Conservation (phyloP, 2,329 filamentous ascomycete species). For the Colletotrichum tabaci region DNA sequence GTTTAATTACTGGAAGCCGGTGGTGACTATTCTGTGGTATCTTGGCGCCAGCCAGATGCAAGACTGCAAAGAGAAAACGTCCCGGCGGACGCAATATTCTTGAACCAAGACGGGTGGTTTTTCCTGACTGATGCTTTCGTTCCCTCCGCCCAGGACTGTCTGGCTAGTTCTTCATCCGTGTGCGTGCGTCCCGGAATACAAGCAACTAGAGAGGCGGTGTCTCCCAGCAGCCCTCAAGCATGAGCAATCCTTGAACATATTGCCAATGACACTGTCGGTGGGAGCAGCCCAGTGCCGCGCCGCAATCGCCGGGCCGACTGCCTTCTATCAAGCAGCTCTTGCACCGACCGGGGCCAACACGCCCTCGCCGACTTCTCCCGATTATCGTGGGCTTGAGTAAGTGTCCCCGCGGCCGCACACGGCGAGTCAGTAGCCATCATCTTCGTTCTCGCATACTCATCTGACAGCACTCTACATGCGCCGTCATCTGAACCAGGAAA, state of each 20-base stretch:
- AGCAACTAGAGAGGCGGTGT: neutral
- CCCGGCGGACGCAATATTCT: too few species aligned
- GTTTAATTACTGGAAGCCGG: neutral
- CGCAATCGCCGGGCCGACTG: conserved; percentile 4
- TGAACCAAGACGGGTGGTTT: neutral
- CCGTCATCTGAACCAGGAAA: conserved; percentile 17
- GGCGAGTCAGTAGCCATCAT: conserved; percentile 37
- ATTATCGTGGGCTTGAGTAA: conserved; percentile 18
- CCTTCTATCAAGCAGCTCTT: conserved; percentile 1
- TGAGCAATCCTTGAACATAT: neutral
- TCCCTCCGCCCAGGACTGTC: neutral
- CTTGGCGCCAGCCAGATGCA: neutral
- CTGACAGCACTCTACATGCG: conserved; percentile 33
- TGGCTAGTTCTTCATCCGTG: neutral
- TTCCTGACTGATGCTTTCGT: neutral
- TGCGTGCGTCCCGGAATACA: neutral
- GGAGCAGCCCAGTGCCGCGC: conserved; percentile 5
- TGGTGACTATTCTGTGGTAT: neutral
- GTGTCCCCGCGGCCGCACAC: neutral
- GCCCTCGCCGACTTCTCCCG: neutral
- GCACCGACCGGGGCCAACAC: neutral
- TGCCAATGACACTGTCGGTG: neutral
- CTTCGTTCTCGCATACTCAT: conserved; percentile 17
- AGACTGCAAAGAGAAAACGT: neutral
- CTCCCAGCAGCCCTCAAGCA: neutral